Conservation (phyloP, 2,329 filamentous ascomycete genomes). For the Teratosphaeria gauchensis region DNA sequence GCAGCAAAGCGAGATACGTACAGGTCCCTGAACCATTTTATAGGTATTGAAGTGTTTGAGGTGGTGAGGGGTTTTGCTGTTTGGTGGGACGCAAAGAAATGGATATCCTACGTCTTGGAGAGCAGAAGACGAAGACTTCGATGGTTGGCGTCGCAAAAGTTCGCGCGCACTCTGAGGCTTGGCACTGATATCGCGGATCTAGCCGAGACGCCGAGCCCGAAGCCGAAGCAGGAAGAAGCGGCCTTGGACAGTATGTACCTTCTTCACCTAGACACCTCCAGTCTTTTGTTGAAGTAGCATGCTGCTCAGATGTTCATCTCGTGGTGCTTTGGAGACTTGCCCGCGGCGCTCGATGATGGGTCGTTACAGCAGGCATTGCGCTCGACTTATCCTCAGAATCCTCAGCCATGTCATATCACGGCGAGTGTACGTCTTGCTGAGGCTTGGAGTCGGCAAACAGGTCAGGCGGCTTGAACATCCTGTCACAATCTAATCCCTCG, state of each 20-base stretch:
- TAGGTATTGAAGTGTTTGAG: constrained; percentile 22
- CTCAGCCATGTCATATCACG: too few species aligned
- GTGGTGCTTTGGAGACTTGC: too few species aligned
- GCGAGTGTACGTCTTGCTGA: too few species aligned
- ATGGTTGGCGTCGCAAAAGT: constrained; percentile 11
- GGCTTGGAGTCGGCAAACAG: too few species aligned
- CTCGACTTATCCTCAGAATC: too few species aligned
- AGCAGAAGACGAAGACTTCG: constrained; percentile 9
- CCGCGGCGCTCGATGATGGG: too few species aligned
- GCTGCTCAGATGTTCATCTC: too few species aligned
- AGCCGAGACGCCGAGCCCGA: not conserved
- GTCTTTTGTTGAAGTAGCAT: not conserved
- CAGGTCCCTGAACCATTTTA: constrained; percentile 78
- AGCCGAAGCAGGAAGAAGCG: not conserved
- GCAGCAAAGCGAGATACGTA: constrained; percentile 98
- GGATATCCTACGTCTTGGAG: constrained; percentile 68
- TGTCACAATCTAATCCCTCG: not conserved
- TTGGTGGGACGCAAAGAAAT: constrained; percentile 65
- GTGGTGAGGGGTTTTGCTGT: constrained; percentile 19
- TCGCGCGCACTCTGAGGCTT: not conserved
- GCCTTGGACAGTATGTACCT: too few species aligned
- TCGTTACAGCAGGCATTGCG: too few species aligned
- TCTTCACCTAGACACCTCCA: not conserved
- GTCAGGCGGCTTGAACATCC: not conserved
- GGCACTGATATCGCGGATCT: not conserved